phyloP scores from a whole-genome alignment of 768 basidiomycete genomes.

The Tylopilus rubrobrunneus region DNA sequence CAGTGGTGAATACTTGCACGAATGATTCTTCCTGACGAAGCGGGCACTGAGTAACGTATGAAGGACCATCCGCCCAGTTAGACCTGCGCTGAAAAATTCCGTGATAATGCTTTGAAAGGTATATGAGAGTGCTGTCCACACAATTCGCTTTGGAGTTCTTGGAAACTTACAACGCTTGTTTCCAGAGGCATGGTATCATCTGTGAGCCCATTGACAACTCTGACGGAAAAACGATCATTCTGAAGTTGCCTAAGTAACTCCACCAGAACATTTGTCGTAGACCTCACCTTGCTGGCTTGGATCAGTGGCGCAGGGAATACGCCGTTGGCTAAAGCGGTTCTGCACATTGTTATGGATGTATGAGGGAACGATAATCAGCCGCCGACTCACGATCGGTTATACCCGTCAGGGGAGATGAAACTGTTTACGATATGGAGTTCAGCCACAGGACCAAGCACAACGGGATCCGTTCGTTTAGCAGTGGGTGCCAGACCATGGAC shows the following conservation, averaged over 20 bases:
- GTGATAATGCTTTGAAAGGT: background rate
- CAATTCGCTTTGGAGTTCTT: constrained; percentile 3
- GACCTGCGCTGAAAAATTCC: background rate
- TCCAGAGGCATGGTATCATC: constrained; percentile 44
- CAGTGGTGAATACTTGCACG: constrained; percentile 31
- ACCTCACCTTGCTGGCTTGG: constrained; percentile 31
- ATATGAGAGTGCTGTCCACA: constrained; percentile 14
- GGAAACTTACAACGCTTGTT: constrained; percentile 33
- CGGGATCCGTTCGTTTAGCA: too few species aligned
- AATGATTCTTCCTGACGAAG: constrained; percentile 24
- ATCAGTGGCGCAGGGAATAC: constrained; percentile 42
- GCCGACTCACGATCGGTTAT: constrained; percentile 2
- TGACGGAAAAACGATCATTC: background rate
- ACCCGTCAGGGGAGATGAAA: background rate
- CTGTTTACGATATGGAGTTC: background rate
- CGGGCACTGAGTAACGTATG: background rate
- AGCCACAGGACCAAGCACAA: background rate
- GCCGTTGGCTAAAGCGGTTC: background rate
- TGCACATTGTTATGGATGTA: background rate
- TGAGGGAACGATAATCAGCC: background rate
- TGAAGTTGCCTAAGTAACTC: background rate
- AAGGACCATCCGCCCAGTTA: background rate
- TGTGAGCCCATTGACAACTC: constrained; percentile 6
- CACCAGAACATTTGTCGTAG: background rate
- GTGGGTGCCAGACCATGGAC: background rate